A percentile compares a stretch with the other conserved stretches of the same genome.
phyloP scores from a whole-genome alignment of 2,329 filamentous ascomycete species.

The Fusarium denticulatum region DNA sequence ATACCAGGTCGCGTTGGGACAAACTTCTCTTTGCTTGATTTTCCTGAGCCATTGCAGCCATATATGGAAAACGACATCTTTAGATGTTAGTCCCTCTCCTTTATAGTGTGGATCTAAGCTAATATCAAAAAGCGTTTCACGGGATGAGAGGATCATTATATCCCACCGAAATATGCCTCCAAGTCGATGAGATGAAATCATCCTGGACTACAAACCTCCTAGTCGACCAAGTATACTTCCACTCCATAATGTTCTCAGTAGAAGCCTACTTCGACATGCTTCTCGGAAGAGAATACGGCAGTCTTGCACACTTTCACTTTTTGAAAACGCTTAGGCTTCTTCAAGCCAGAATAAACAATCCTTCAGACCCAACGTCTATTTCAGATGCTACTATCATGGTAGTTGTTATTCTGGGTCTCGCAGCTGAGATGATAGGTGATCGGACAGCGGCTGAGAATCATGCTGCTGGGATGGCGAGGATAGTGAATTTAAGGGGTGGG shows the following conservation, averaged over 20 bases:
- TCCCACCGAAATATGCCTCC: slow-evolving; percentile 30
- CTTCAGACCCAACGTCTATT: background rate
- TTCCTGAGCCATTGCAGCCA: slow-evolving; percentile 31
- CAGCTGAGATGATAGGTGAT: slow-evolving; percentile 29
- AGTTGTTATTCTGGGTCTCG: slow-evolving; percentile 16
- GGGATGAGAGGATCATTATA: slow-evolving; percentile 29
- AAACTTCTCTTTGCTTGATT: slow-evolving; percentile 31
- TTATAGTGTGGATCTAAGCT: background rate
- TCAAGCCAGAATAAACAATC: slow-evolving; percentile 15
- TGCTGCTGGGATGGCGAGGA: slow-evolving; percentile 23
- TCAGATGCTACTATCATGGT: slow-evolving; percentile 37
- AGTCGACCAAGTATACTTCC: slow-evolving; percentile 29
- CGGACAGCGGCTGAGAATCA: slow-evolving; percentile 19
- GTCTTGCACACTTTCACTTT: slow-evolving; percentile 29
- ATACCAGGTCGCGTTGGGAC: slow-evolving; percentile 24
- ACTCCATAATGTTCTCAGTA: slow-evolving; percentile 23
- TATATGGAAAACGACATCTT: slow-evolving; percentile 33
- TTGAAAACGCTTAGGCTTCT: slow-evolving; percentile 32
- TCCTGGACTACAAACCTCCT: slow-evolving; percentile 31
- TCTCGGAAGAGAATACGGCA: background rate
- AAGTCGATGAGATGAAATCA: slow-evolving; percentile 17
- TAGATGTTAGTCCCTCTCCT: background rate
- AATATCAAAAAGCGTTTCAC: background rate
- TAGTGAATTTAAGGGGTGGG: slow-evolving; percentile 31
- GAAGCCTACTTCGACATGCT: slow-evolving; percentile 23